These are phyloP conservation scores for Pleurotus djamor DNA, from an alignment of 768 basidiomycete species.

Conservation along the genomic window DNA sequence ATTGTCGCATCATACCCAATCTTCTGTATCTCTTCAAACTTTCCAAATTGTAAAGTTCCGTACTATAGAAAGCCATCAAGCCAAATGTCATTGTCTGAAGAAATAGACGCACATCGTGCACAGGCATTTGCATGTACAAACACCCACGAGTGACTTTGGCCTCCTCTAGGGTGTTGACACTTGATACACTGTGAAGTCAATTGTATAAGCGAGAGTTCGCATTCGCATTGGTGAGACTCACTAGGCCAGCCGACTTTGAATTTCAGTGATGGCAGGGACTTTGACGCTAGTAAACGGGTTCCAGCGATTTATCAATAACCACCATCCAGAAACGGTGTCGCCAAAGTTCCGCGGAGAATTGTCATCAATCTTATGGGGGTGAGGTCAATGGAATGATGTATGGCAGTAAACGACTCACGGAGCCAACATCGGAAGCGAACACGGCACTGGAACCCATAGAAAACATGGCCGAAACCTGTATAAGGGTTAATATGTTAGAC, in stretches of 20 bases:
- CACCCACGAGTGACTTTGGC: slow-evolving; percentile 90
- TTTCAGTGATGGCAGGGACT: slow-evolving; percentile 89
- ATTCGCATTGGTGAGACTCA: slow-evolving; percentile 32
- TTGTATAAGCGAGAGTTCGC: neutral
- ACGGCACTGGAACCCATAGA: slow-evolving; percentile 88
- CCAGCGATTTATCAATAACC: slow-evolving; percentile 90
- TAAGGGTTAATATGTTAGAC: too few relatives aligned
- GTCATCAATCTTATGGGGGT: slow-evolving; percentile 72
- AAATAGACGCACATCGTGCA: slow-evolving; percentile 68
- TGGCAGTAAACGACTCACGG: slow-evolving; percentile 43
- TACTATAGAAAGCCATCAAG: slow-evolving; percentile 37
- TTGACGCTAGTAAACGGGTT: slow-evolving; percentile 84
- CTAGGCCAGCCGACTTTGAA: slow-evolving; percentile 95
- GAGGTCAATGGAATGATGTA: neutral
- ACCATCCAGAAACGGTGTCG: slow-evolving; percentile 95
- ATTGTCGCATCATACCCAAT: slow-evolving; percentile 78
- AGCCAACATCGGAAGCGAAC: slow-evolving; percentile 92
- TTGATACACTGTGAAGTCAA: slow-evolving; percentile 70
- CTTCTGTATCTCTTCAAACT: slow-evolving; percentile 85
- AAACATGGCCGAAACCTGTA: slow-evolving; percentile 86
- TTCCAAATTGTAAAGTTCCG: slow-evolving; percentile 86
- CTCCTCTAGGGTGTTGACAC: slow-evolving; percentile 91
- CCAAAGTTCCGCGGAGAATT: slow-evolving; percentile 94
- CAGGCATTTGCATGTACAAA: slow-evolving; percentile 93
- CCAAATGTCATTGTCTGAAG: neutral